These are phyloP conservation scores for Ilyonectria sp. DNA, from an alignment of 2,329 filamentous ascomycete genomes.

Conservation along the genomic window DNA sequence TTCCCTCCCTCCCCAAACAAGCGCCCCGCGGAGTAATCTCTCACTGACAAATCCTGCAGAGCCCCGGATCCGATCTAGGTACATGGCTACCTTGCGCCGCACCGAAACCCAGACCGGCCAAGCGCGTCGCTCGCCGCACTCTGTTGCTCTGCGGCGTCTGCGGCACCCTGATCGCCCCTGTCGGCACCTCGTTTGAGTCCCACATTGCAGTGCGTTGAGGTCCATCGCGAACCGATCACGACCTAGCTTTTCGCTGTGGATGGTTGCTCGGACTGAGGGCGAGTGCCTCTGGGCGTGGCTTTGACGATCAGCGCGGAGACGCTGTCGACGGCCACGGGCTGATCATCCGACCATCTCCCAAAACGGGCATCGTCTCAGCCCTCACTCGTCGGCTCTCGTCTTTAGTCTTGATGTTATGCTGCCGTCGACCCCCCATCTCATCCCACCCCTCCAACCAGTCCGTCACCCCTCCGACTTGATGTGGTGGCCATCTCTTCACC, in stretches of 20 bases:
- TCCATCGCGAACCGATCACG: not conserved
- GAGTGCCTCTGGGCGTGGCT: not conserved
- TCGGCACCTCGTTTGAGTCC: conserved; percentile 11
- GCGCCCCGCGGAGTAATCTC: conserved; percentile 22
- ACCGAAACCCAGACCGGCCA: conserved; percentile 34
- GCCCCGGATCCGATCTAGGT: conserved; percentile 45
- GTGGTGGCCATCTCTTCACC: not conserved
- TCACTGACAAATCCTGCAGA: conserved; percentile 44
- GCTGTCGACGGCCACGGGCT: conserved; percentile 28
- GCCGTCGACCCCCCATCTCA: conserved; percentile 1
- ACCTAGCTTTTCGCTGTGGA: conserved; percentile 15
- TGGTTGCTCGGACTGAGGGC: conserved; percentile 30
- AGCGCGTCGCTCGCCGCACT: conserved; percentile 11
- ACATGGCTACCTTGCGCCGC: conserved; percentile 35
- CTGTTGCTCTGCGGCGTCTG: not conserved
- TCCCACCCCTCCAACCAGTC: conserved; percentile 21
- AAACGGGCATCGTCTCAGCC: conserved; percentile 21
- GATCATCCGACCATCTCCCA: conserved; percentile 36
- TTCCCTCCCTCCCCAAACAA: not conserved
- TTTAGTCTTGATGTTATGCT: not conserved
- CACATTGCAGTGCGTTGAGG: not conserved
- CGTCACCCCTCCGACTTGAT: conserved; percentile 6
- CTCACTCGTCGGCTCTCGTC: conserved; percentile 21
- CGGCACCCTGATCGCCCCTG: conserved; percentile 11
- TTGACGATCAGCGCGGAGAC: conserved; percentile 1